A percentile compares a stretch with the other conserved stretches of the same genome.
phyloP scores from a whole-genome alignment of 352 stramenopile genomes.

The Pythium biforme region DNA sequence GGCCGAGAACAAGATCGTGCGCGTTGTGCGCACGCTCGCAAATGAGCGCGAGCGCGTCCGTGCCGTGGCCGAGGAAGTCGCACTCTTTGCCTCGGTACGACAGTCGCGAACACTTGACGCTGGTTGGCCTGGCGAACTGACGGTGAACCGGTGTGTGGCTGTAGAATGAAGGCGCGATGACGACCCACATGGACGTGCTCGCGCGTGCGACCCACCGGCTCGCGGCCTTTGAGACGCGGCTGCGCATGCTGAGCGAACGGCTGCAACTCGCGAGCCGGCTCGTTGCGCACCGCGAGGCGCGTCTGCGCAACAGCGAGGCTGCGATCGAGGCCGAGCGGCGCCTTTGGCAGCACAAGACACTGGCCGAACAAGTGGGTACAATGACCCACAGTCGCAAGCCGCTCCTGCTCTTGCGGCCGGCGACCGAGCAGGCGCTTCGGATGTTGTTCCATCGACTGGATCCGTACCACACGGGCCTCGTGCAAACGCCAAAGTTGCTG shows the following conservation, averaged over 20 bases:
- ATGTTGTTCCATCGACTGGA: slow-evolving; percentile 68
- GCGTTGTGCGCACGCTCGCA: slow-evolving; percentile 48
- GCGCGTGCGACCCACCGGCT: slow-evolving; percentile 31
- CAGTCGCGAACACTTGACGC: no score
- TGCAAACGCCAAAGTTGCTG: slow-evolving; percentile 34
- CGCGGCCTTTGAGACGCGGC: slow-evolving; percentile 38
- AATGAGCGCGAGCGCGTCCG: slow-evolving; percentile 48
- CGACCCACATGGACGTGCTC: slow-evolving; percentile 49
- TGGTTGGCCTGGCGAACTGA: background rate
- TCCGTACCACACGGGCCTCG: slow-evolving; percentile 56
- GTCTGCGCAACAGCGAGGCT: slow-evolving; percentile 65
- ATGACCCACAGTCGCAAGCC: slow-evolving; percentile 16
- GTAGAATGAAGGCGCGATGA: slow-evolving; percentile 39
- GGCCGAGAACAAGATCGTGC: slow-evolving; percentile 43
- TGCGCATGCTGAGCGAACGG: slow-evolving; percentile 40
- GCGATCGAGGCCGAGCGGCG: slow-evolving; percentile 45
- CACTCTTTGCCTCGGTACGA: slow-evolving; percentile 42
- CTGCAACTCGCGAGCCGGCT: slow-evolving; percentile 41
- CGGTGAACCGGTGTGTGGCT: background rate
- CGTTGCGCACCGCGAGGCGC: slow-evolving; percentile 49
- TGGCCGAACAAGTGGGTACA: background rate
- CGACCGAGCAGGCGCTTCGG: slow-evolving; percentile 53
- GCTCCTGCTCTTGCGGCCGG: slow-evolving; percentile 33
- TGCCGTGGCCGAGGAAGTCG: slow-evolving; percentile 42
- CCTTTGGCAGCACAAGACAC: slow-evolving; percentile 21